These are phyloP conservation scores for Pichia pseudocactophila DNA, from an alignment of 805 yeast genomes.

Conservation along the genomic window DNA sequence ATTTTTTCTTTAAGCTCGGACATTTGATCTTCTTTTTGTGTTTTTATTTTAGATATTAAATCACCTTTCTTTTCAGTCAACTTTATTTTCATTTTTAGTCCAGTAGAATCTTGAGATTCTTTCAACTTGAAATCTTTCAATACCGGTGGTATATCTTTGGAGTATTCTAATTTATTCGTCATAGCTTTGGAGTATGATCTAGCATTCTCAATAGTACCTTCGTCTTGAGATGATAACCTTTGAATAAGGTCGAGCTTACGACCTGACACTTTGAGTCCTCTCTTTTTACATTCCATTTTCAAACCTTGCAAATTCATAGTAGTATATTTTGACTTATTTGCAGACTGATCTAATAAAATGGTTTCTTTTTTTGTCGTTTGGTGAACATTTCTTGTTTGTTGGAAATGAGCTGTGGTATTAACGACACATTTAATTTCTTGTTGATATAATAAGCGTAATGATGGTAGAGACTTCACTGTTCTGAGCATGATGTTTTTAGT, in stretches of 20 bases:
- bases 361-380: slow-evolving; percentile 28
- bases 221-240: slow-evolving; percentile 18
- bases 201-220: slow-evolving; percentile 6
- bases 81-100: no score
- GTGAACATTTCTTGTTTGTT: slow-evolving; percentile 23
- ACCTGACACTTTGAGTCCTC: slow-evolving; percentile 57
- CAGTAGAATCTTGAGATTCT: neutral
- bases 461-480: slow-evolving; percentile 28
- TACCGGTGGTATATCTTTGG: neutral
- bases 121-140: neutral
- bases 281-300: slow-evolving; percentile 47
- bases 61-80: no score
- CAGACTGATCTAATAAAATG: slow-evolving; percentile 19
- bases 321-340: slow-evolving; percentile 20
- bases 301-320: slow-evolving; percentile 46
- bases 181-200: slow-evolving; percentile 5
- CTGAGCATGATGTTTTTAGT: slow-evolving; percentile 19
- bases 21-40: slow-evolving; percentile 3
- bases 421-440: slow-evolving; percentile 18
- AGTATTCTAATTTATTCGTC: neutral
- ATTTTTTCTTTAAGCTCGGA: neutral
- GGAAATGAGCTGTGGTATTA: slow-evolving; percentile 2
- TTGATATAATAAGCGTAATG: slow-evolving; percentile 23
- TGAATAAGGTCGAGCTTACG: slow-evolving; percentile 47
- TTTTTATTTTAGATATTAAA: neutral